Percentiles rank a stretch among this genome's conserved stretches.
Evolutionary conservation across 345 rosid species (phyloP).

Genomic region (Psidium friedrichsthalianum): DNA sequence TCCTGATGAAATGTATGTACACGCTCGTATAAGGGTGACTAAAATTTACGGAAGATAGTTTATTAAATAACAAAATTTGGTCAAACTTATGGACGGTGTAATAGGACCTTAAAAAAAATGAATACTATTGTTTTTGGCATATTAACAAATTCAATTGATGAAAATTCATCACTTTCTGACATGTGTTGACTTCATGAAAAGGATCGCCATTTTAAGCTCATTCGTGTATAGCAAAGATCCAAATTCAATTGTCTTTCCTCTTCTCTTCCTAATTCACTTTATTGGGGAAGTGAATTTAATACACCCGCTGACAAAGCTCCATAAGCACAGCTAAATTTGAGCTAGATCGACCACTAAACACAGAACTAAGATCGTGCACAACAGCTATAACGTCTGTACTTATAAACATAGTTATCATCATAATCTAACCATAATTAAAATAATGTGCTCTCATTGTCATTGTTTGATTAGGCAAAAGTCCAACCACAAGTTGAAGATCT

Average conservation of each 20-base stretch:
- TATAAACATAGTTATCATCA: neutral
- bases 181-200: neutral
- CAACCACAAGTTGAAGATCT: neutral
- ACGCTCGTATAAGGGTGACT: neutral
- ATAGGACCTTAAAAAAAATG: neutral
- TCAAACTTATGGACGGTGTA: neutral
- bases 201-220: neutral
- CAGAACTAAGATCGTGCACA: neutral
- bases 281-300: neutral
- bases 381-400: neutral
- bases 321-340: neutral
- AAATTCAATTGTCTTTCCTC: neutral
- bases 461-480: neutral
- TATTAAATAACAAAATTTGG: neutral
- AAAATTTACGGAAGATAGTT: neutral
- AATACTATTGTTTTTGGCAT: neutral
- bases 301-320: neutral
- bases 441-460: neutral
- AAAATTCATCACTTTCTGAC: neutral
- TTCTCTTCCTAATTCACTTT: neutral
- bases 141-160: neutral
- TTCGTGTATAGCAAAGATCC: neutral
- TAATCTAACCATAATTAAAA: neutral
- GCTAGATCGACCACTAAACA: neutral
- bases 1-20: neutral